Evolutionary conservation across 2,329 filamentous ascomycete genomes (phyloP).

Genomic region (Penicillium sp.): DNA sequence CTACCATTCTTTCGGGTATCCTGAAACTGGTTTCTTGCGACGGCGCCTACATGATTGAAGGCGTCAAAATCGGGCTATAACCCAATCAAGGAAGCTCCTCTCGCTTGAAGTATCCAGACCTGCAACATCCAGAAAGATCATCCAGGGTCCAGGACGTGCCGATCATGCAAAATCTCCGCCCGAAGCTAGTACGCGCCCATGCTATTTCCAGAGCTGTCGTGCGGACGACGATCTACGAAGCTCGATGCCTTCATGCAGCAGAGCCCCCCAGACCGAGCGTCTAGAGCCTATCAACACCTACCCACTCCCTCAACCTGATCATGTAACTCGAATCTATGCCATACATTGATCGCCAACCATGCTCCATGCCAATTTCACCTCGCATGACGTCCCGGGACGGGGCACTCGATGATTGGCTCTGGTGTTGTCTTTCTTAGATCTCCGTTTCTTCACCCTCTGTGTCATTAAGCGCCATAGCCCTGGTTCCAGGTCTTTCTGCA

Average conservation of each 20-base stretch:
- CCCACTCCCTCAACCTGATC: slow-evolving; percentile 6
- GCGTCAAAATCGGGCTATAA: background rate
- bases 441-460: slow-evolving; percentile 7
- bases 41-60: background rate
- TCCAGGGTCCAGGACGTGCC: slow-evolving; percentile 1
- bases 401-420: slow-evolving; percentile 24
- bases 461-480: slow-evolving; percentile 19
- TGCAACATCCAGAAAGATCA: slow-evolving; percentile 3
- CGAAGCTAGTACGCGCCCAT: slow-evolving; percentile 24
- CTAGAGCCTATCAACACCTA: slow-evolving; percentile 18
- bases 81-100: slow-evolving; percentile 15
- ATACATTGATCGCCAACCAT: slow-evolving; percentile 9
- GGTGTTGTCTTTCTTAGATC: slow-evolving; percentile 7
- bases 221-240: slow-evolving; percentile 12
- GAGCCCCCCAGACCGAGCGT: slow-evolving; percentile 1
- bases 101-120: background rate
- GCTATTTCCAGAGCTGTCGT: slow-evolving; percentile 25
- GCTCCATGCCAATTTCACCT: slow-evolving; percentile 15
- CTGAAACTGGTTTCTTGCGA: background rate
- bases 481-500: slow-evolving; percentile 14
- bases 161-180: slow-evolving; percentile 13
- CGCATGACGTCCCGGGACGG: background rate
- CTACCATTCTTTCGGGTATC: background rate
- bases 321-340: slow-evolving; percentile 11
- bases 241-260: slow-evolving; percentile 9